These are phyloP conservation scores for Kwoniella pini DNA, from an alignment of 768 basidiomycete genomes.

Conservation along the genomic window DNA sequence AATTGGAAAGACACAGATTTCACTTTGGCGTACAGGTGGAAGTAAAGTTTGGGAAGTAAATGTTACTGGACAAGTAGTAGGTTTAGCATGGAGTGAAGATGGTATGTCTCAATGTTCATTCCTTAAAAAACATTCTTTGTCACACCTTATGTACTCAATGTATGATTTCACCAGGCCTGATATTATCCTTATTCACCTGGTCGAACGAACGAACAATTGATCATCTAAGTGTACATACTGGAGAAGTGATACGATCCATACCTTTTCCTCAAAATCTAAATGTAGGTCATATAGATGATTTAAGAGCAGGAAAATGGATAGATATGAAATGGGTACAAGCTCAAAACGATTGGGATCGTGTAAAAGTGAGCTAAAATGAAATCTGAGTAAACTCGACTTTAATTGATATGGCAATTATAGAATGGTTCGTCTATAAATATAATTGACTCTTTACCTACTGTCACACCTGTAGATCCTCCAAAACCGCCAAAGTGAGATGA, in stretches of 20 bases:
- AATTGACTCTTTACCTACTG: conserved; percentile 37
- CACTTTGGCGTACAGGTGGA: conserved; percentile 25
- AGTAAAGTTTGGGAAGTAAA: conserved; percentile 45
- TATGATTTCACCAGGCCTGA: too few relatives aligned
- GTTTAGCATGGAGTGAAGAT: conserved; percentile 41
- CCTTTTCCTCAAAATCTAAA: conserved; percentile 3
- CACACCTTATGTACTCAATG: too few relatives aligned
- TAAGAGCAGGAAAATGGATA: conserved; percentile 15
- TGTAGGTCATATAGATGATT: neutral
- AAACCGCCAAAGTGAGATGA: conserved; percentile 35
- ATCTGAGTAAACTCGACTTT: too few relatives aligned
- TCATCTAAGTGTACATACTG: conserved; percentile 44
- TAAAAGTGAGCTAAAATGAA: conserved; percentile 16
- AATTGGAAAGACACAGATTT: conserved; percentile 4
- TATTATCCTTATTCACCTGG: conserved; percentile 28
- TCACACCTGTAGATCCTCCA: conserved; percentile 40
- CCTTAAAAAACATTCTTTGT: too few relatives aligned
- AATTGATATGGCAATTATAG: too few relatives aligned
- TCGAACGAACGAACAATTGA: conserved; percentile 13
- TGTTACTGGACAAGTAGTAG: conserved; percentile 21
- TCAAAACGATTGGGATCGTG: conserved; percentile 14
- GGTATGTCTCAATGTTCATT: too few relatives aligned
- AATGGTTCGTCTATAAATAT: conserved; percentile 32
- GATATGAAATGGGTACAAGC: conserved; percentile 30
- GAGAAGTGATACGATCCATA: conserved; percentile 26